phyloP scores from a whole-genome alignment of 805 yeast species.

The Monosporozyma aerobia region DNA sequence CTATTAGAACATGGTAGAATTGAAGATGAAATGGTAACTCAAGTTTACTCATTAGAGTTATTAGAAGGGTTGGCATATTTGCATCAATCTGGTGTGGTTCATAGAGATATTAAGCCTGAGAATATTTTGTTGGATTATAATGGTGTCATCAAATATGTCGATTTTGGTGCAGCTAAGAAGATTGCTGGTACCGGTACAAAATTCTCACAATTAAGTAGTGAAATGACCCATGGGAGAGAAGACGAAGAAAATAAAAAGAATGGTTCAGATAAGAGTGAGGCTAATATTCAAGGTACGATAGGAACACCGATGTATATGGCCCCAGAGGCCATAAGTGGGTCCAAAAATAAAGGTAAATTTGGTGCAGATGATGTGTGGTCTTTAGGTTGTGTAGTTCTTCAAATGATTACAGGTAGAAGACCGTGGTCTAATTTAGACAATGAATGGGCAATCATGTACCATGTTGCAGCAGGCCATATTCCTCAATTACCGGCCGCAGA shows the following conservation, averaged over 20 bases:
- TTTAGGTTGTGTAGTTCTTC: conserved; percentile 88
- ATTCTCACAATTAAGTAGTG: conserved; percentile 1
- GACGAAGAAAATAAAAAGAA: conserved; percentile 8
- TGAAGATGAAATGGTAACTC: conserved; percentile 89
- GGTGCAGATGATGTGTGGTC: conserved; percentile 82
- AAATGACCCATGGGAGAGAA: neutral
- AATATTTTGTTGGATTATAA: conserved; percentile 81
- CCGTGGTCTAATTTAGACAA: conserved; percentile 97
- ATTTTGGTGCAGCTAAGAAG: conserved; percentile 95
- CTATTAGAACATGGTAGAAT: conserved; percentile 85
- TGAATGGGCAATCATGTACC: conserved; percentile 98
- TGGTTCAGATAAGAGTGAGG: neutral
- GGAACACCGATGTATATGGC: conserved; percentile 99
- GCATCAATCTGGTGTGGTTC: conserved; percentile 93
- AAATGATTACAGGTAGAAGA: conserved; percentile 92
- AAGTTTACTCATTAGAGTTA: conserved; percentile 83
- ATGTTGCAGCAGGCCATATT: conserved; percentile 88
- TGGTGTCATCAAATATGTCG: conserved; percentile 92
- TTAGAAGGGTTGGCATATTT: conserved; percentile 91
- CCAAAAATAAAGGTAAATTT: conserved; percentile 33
- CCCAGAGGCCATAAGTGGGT: conserved; percentile 88
- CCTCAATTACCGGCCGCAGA: conserved; percentile 77
- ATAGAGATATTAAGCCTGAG: conserved; percentile 93
- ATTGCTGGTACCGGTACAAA: conserved; percentile 51
- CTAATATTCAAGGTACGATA: conserved; percentile 33